Percentiles rank a stretch among this genome's conserved stretches.
Conservation (phyloP, 1,284 basidiomycete species). For the Rhodotorula sp. region DNA sequence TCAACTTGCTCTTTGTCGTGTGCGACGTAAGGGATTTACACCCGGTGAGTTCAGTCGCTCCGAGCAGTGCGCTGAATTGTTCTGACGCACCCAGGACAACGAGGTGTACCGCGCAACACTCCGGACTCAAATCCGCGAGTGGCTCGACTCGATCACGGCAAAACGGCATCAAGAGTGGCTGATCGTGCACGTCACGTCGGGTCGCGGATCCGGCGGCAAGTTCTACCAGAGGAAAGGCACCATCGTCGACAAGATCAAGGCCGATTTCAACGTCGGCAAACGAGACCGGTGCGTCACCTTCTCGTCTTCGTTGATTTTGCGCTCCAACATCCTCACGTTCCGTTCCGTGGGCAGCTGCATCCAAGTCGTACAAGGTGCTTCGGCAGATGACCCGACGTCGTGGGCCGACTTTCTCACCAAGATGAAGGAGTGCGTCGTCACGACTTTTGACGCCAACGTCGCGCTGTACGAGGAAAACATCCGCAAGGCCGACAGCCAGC, state of each 20-base stretch:
- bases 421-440: conserved; percentile 81
- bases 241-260: conserved; percentile 83
- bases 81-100: conserved; percentile 61
- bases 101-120: conserved; percentile 76
- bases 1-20: conserved; percentile 78
- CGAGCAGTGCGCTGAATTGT: neutral
- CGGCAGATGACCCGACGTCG: conserved; percentile 66
- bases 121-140: conserved; percentile 84
- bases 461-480: conserved; percentile 81
- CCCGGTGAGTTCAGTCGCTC: neutral
- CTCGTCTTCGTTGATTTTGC: neutral
- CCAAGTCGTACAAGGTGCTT: conserved; percentile 58
- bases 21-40: conserved; percentile 66
- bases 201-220: conserved; percentile 53
- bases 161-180: conserved; percentile 65
- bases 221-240: conserved; percentile 78
- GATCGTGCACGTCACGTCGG: conserved; percentile 70
- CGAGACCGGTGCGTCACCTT: conserved; percentile 67
- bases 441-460: conserved; percentile 76
- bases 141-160: conserved; percentile 68
- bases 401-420: conserved; percentile 88
- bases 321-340: neutral
- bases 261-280: conserved; percentile 89
- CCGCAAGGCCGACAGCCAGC: conserved; percentile 76
- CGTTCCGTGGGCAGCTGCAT: conserved; percentile 60